A percentile compares a stretch with the other conserved stretches of the same genome.
phyloP scores from a whole-genome alignment of 78 protist species.

The Protostelium mycophagum region DNA sequence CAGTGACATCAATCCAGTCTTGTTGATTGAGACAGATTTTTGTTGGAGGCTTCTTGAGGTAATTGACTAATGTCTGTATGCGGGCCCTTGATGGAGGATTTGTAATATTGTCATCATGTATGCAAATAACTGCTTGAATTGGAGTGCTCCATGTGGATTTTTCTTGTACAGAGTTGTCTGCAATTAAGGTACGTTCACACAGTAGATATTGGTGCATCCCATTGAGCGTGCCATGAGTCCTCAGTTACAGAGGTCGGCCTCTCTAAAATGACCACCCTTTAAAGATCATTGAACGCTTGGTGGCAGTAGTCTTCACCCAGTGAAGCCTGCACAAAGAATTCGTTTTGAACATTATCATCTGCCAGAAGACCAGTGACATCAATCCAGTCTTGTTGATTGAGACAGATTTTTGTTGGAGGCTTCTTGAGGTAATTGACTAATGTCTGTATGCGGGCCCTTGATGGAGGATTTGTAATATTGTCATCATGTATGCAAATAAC shows the following conservation, averaged over 20 bases:
- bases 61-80: not conserved
- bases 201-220: not conserved
- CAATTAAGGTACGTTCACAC: not conserved
- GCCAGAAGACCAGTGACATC: not conserved
- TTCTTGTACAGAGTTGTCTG: not conserved
- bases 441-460: not conserved
- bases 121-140: not conserved
- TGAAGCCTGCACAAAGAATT: not conserved
- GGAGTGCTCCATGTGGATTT: not conserved
- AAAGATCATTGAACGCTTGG: not conserved
- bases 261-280: not conserved
- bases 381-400: not conserved
- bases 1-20: not conserved
- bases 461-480: not conserved
- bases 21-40: not conserved
- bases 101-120: not conserved
- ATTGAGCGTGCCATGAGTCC: not conserved
- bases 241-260: not conserved
- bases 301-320: not conserved
- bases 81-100: not conserved
- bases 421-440: not conserved
- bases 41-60: not conserved
- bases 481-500: not conserved
- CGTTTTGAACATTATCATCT: not conserved
- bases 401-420: not conserved